A percentile compares a stretch with the other conserved stretches of the same genome.
Conservation (phyloP, 306 rosid genomes). For the Gynostemma pentaphyllum region DNA sequence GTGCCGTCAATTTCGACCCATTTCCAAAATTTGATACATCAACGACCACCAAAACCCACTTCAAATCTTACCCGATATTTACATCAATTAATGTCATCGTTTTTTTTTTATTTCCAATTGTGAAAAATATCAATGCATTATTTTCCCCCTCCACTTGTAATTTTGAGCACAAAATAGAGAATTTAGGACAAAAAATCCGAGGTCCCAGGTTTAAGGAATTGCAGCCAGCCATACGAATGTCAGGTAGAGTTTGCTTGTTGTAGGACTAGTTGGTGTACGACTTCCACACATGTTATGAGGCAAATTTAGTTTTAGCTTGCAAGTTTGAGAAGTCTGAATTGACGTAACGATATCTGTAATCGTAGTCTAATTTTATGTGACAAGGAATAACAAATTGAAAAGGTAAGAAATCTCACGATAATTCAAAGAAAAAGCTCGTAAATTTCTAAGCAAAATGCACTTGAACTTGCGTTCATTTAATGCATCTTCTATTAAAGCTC, state of each 20-base stretch:
- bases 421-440: too few species aligned
- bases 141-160: not conserved
- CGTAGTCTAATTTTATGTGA: too few species aligned
- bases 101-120: not conserved
- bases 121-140: not conserved
- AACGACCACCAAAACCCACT: not conserved
- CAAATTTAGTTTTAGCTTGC: too few species aligned
- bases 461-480: too few species aligned
- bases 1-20: not conserved
- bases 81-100: not conserved
- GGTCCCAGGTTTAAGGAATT: slow-evolving; percentile 8
- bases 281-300: slow-evolving; percentile 1
- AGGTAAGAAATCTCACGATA: too few species aligned
- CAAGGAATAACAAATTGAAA: too few species aligned
- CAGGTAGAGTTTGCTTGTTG: not conserved
- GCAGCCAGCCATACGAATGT: not conserved
- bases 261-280: not conserved
- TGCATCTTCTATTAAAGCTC: too few species aligned
- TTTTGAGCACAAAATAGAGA: not conserved
- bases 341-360: too few species aligned
- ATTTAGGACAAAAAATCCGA: slow-evolving; percentile 5
- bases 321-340: too few species aligned
- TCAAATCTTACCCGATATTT: not conserved
- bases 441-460: too few species aligned
- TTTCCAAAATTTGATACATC: too few species aligned